Conservation (phyloP, 495 filamentous ascomycete genomes). For the Thermothielavioides terrestris region DNA sequence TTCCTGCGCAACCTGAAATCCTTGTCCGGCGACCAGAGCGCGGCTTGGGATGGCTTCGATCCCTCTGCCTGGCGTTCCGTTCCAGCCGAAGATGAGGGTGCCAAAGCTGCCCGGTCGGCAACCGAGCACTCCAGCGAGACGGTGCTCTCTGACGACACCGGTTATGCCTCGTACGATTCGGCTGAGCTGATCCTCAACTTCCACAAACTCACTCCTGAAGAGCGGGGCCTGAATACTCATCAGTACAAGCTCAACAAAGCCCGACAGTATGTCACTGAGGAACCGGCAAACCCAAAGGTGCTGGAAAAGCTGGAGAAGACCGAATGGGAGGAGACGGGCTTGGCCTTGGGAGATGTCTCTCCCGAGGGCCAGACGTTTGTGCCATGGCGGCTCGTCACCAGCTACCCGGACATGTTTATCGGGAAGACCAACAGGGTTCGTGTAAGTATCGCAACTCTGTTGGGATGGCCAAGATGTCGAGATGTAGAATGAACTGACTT, state of each 20-base stretch:
- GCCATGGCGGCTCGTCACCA: slow-evolving; percentile 49
- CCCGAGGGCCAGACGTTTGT: slow-evolving; percentile 38
- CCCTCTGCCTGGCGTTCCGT: slow-evolving; percentile 9
- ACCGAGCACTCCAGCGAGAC: not conserved
- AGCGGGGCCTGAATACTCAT: not conserved
- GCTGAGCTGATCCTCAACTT: slow-evolving; percentile 13
- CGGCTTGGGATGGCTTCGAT: slow-evolving; percentile 13
- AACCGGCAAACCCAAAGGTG: not conserved
- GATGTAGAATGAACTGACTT: not conserved
- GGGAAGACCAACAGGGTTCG: slow-evolving; percentile 34
- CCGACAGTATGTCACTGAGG: slow-evolving; percentile 7
- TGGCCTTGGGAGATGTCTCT: slow-evolving; percentile 23
- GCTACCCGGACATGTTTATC: slow-evolving; percentile 54
- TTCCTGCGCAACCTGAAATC: slow-evolving; percentile 7
- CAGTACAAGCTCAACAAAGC: slow-evolving; percentile 19
- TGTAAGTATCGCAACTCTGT: slow-evolving; percentile 24
- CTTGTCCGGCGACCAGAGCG: slow-evolving; percentile 9
- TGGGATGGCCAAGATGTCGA: not conserved
- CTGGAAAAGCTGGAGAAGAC: slow-evolving; percentile 15
- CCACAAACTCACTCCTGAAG: slow-evolving; percentile 6
- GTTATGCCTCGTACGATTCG: slow-evolving; percentile 13
- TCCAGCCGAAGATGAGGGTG: not conserved
- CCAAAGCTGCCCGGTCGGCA: not conserved
- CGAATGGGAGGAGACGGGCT: slow-evolving; percentile 14
- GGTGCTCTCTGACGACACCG: not conserved